Conservation (phyloP, 257 asterid genomes). For the Osmanthus fragrans region DNA sequence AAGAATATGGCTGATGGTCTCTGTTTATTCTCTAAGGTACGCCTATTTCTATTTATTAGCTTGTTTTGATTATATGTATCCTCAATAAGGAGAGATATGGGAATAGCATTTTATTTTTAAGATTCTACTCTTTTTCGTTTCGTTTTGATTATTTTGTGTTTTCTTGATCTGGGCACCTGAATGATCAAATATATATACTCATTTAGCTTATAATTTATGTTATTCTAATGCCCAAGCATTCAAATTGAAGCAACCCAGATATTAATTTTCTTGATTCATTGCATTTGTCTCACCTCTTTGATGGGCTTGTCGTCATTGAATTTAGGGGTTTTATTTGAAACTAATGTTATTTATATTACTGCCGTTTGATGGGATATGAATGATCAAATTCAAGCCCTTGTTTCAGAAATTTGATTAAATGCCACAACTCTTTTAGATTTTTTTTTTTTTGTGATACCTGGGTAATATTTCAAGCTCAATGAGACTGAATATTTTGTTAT, state of each 20-base stretch:
- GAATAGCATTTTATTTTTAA: too few species aligned
- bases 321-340: not conserved
- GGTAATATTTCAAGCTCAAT: constrained; percentile 14
- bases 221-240: not conserved
- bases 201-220: constrained; percentile 9
- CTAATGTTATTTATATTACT: constrained; percentile 5
- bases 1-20: constrained; percentile 66
- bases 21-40: constrained; percentile 65
- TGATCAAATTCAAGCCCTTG: constrained; percentile 3
- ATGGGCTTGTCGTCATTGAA: constrained; percentile 18
- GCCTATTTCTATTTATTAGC: constrained; percentile 18
- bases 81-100: too few species aligned
- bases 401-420: constrained; percentile 7
- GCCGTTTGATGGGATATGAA: not conserved
- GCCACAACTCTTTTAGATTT: not conserved
- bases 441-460: not conserved
- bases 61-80: not conserved
- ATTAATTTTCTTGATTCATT: not conserved
- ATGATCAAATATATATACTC: constrained; percentile 5
- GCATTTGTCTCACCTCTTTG: not conserved
- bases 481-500: too few species aligned
- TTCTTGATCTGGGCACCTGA: constrained; percentile 39
- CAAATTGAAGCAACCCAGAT: constrained; percentile 20
- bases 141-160: not conserved
- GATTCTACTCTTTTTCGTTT: too few species aligned